Evolutionary conservation across 2,329 filamentous ascomycete genomes (phyloP).

Genomic region (Arthrobotrys megalospora): DNA sequence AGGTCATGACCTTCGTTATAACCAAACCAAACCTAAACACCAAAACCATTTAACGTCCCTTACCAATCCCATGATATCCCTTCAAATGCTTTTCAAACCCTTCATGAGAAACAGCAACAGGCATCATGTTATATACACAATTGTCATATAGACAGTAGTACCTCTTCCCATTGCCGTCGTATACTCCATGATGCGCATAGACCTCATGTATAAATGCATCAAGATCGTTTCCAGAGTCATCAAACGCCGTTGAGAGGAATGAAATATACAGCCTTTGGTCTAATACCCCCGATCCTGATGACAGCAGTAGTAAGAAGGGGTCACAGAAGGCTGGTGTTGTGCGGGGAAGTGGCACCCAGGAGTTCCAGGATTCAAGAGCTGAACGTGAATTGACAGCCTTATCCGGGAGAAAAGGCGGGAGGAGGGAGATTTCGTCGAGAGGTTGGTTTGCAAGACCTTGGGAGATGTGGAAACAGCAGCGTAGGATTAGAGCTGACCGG

Average conservation of each 20-base stretch:
- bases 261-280: background rate
- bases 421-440: background rate
- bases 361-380: background rate
- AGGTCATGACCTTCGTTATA: background rate
- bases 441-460: conserved; percentile 1
- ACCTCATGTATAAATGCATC: conserved; percentile 10
- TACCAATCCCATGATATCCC: conserved; percentile 5
- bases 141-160: conserved; percentile 26
- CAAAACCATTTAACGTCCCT: background rate
- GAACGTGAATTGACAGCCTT: background rate
- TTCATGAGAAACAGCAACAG: background rate
- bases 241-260: background rate
- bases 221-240: background rate
- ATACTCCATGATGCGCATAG: background rate
- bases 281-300: background rate
- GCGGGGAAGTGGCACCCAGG: background rate
- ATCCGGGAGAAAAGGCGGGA: conserved; percentile 17
- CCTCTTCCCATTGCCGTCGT: background rate
- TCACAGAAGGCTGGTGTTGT: background rate
- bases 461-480: conserved; percentile 17
- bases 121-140: conserved; percentile 23
- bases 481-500: conserved; percentile 4
- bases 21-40: no score
- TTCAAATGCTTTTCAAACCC: conserved; percentile 7
- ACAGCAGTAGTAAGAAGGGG: conserved; percentile 2